A percentile compares a stretch with the other conserved stretches of the same genome.
These are phyloP conservation scores for Fraxinus nigra DNA, from an alignment of 305 asterid genomes.

Conservation along the genomic window DNA sequence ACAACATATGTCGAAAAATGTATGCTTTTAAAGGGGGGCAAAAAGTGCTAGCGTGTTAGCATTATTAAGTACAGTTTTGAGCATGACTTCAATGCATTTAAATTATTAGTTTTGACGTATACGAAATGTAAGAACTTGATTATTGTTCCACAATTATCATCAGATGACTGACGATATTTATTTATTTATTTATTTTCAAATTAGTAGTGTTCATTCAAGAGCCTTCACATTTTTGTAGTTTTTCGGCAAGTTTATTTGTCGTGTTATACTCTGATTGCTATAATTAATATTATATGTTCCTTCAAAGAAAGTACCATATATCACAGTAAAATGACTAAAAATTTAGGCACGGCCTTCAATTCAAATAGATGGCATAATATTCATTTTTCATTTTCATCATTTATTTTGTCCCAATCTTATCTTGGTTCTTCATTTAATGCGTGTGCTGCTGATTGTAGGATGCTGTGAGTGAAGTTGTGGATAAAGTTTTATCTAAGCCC, in stretches of 20 bases:
- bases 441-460: slow-evolving; percentile 36
- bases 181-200: background rate
- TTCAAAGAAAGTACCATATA: background rate
- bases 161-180: background rate
- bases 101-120: background rate
- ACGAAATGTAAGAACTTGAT: background rate
- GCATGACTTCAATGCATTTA: background rate
- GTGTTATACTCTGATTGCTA: background rate
- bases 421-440: slow-evolving; percentile 15
- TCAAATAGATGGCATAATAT: slow-evolving; percentile 6
- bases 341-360: background rate
- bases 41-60: background rate
- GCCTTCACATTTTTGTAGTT: background rate
- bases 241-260: background rate
- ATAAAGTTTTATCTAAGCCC: slow-evolving; percentile 67
- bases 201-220: background rate
- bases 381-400: background rate
- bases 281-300: slow-evolving; percentile 7
- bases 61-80: background rate
- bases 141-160: background rate
- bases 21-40: background rate
- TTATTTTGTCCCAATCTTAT: slow-evolving; percentile 7
- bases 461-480: slow-evolving; percentile 73
- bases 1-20: background rate
- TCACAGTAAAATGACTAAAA: background rate